Percentiles rank a stretch among this genome's conserved stretches.
phyloP scores from a whole-genome alignment of 768 basidiomycete species.

The Mycena chlorophos region DNA sequence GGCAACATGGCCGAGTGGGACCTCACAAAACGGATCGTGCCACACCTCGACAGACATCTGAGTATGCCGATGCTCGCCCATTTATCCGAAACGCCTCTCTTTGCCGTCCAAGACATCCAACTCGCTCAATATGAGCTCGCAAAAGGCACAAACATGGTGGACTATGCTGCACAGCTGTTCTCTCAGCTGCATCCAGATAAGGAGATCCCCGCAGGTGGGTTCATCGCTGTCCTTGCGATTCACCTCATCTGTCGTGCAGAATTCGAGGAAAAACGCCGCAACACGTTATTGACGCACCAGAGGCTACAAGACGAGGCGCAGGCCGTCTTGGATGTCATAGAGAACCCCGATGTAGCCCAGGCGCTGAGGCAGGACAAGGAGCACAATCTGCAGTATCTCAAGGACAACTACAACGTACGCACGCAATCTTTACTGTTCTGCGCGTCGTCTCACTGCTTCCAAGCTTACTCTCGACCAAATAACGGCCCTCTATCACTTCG shows the following conservation, averaged over 20 bases:
- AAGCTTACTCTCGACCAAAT: conserved; percentile 96
- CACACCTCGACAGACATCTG: conserved; percentile 93
- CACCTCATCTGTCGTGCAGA: conserved; percentile 47
- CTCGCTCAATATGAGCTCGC: conserved; percentile 96
- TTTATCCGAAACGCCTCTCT: conserved; percentile 73
- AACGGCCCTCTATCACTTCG: conserved; percentile 94
- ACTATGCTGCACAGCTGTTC: conserved; percentile 84
- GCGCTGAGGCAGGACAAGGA: conserved; percentile 94
- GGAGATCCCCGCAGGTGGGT: conserved; percentile 66
- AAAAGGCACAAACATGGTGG: conserved; percentile 97
- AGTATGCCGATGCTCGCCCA: conserved; percentile 91
- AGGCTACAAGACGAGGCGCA: conserved; percentile 87
- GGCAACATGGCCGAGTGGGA: conserved; percentile 84
- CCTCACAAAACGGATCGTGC: conserved; percentile 86
- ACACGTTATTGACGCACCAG: conserved; percentile 81
- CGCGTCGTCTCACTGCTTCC: conserved; percentile 3
- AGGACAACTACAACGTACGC: conserved; percentile 87
- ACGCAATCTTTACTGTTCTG: conserved; percentile 29
- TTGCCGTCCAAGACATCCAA: conserved; percentile 76
- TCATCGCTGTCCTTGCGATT: neutral
- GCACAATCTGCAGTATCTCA: conserved; percentile 92
- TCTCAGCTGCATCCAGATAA: conserved; percentile 75
- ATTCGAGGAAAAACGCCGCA: conserved; percentile 79
- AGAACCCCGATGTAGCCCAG: conserved; percentile 94
- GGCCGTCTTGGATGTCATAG: conserved; percentile 92